Base-by-base conservation (phyloP, 768 basidiomycete genomes). In the Lanmaoa pseudosensibilis region DNA sequence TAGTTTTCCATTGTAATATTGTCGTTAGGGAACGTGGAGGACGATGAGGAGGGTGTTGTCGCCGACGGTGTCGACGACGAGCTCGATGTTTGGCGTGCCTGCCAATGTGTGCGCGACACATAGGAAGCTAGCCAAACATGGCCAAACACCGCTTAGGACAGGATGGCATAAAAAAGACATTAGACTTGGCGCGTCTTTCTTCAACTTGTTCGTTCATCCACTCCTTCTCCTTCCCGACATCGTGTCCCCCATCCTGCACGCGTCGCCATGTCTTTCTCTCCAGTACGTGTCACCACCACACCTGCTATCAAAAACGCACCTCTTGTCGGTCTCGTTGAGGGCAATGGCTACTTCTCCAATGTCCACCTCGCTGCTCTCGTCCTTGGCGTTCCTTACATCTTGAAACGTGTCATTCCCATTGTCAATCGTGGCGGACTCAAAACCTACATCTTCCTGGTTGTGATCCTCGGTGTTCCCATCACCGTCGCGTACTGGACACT, bases 401-500 rank as follows among this genome's bases (percentile, higher is more conserved):
- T 96, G 73, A 95, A 95, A 70, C 83, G 85, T 52, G 75, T 90
- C 66, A 74, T 92, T 33, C 94, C 94, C 36, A 71, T 96, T 58
- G 83, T 98, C 71, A 87, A 80, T 66, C 86, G 88, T 61, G 88
- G 88, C 6, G 95, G 92, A 25, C 85, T 90, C 76, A 91, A 85
- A 72, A 90, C 89, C 40, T 94, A 97, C 70, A 66, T 90, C 53
- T 87, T 96, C 78, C 75, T 98, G 39, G 75, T 91, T 54, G 56
- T 88, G 51, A 45, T 98, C 49, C 80, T 87, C 38, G 92, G 89
- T 36, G 45, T 89, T 0, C 97, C 94, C 16, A 79, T 87, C 47
- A 83, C 92, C 8, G 68, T 97, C 39, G 86, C 77, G 1, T 99
- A 99, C 79, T 99, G 97, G 97, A 81, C 85, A 0, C 57, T 94